These are phyloP conservation scores for Xylaria bambusicola DNA, from an alignment of 495 filamentous ascomycete genomes.

Conservation along the genomic window DNA sequence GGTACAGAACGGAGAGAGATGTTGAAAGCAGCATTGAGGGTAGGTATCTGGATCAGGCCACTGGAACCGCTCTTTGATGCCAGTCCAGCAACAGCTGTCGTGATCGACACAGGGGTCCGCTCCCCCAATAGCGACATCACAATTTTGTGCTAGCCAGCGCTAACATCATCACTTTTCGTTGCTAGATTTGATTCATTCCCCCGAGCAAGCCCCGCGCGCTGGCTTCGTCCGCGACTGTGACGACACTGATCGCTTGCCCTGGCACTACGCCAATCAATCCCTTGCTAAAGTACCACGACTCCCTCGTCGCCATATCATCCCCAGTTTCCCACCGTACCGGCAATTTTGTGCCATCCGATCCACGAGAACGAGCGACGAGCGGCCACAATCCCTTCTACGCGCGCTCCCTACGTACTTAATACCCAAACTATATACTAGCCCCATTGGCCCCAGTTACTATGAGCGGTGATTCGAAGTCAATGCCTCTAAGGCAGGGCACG, in stretches of 20 bases:
- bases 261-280: background rate
- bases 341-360: too few relatives aligned
- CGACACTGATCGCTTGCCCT: background rate
- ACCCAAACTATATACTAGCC: background rate
- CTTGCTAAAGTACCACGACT: too few relatives aligned
- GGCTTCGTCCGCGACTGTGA: conserved; percentile 26
- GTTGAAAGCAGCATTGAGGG: too few relatives aligned
- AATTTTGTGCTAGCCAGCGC: background rate
- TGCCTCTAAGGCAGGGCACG: conserved; percentile 61
- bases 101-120: conserved; percentile 31
- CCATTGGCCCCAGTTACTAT: conserved; percentile 17
- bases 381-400: background rate
- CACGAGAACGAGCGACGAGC: background rate
- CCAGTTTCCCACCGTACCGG: too few relatives aligned
- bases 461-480: conserved; percentile 41
- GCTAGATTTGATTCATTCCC: conserved; percentile 9
- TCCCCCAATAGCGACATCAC: conserved; percentile 7
- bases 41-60: too few relatives aligned
- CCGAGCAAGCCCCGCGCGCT: background rate
- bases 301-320: too few relatives aligned
- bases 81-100: background rate
- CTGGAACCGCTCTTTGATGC: too few relatives aligned
- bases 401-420: background rate
- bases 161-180: conserved; percentile 14
- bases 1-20: too few relatives aligned